Conservation (phyloP, 768 basidiomycete genomes). For the Rhodotorula babjevae region DNA sequence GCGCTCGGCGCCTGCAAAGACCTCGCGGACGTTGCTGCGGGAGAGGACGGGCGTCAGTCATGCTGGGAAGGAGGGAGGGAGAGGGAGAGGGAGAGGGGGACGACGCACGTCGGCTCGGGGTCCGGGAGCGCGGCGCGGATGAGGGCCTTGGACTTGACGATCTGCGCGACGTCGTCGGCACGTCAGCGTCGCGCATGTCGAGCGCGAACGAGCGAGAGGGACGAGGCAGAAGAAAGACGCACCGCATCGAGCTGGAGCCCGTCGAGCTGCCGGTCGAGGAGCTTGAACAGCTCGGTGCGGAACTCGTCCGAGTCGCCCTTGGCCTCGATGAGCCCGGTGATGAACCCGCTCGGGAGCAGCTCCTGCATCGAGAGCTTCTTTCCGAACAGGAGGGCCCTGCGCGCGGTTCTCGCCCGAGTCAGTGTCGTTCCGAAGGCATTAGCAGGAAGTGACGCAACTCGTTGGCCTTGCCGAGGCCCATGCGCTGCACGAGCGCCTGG, state of each 20-base stretch:
- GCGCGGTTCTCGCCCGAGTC: not conserved
- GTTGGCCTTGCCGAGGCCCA: conserved; percentile 60
- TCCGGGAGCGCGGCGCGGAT: conserved; percentile 17
- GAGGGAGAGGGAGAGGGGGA: not conserved
- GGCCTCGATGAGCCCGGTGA: conserved; percentile 53
- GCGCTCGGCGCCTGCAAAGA: conserved; percentile 52
- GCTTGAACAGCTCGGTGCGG: conserved; percentile 4
- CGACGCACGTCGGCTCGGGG: conserved; percentile 19
- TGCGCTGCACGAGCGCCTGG: conserved; percentile 62
- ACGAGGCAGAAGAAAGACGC: not conserved
- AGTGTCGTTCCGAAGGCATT: no score
- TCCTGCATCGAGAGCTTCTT: conserved; percentile 62
- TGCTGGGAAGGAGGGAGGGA: no score
- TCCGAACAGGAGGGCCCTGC: conserved; percentile 59
- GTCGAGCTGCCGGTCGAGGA: conserved; percentile 19
- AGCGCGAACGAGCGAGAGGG: no score
- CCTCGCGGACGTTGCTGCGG: conserved; percentile 28
- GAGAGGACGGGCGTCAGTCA: not conserved
- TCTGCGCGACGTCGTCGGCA: not conserved
- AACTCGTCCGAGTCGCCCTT: conserved; percentile 6
- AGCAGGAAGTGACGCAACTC: conserved; percentile 47
- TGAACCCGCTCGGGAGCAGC: conserved; percentile 59
- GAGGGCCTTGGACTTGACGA: conserved; percentile 17
- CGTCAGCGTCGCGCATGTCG: no score
- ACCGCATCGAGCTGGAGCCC: conserved; percentile 26